Percentiles rank a stretch among this genome's conserved stretches.
These are phyloP conservation scores for Termitomyces sp. DNA, from an alignment of 1,284 basidiomycete species.

Conservation along the genomic window DNA sequence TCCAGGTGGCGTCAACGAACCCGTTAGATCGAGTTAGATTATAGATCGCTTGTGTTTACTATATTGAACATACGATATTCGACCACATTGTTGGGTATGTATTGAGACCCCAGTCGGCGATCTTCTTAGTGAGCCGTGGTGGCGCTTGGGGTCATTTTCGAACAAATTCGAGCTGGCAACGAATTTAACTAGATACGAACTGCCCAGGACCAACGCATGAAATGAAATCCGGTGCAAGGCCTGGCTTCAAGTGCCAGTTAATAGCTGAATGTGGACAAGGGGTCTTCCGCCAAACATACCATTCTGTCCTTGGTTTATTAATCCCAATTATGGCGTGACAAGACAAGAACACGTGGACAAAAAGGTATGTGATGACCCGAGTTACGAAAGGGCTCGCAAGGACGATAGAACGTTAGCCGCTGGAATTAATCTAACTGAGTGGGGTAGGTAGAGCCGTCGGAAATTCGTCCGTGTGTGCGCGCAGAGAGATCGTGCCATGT, in stretches of 20 bases:
- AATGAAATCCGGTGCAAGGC: no score
- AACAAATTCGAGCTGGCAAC: neutral
- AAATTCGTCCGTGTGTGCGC: no score
- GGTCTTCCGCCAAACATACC: neutral
- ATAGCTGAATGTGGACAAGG: no score
- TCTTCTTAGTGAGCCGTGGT: neutral
- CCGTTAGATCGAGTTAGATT: constrained; percentile 21
- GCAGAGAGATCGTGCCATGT: neutral
- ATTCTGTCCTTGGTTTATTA: neutral
- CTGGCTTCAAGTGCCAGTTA: no score
- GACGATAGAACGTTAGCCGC: neutral
- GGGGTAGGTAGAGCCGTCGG: neutral
- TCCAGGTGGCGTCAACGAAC: constrained; percentile 17
- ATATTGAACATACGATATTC: constrained; percentile 39
- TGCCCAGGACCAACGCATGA: no score
- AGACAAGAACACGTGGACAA: neutral
- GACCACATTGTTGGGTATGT: constrained; percentile 17
- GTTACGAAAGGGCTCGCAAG: neutral
- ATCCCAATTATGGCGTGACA: neutral
- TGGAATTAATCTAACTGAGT: neutral
- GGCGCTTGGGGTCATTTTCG: neutral
- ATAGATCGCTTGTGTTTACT: constrained; percentile 44
- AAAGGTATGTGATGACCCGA: neutral
- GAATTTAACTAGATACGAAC: neutral
- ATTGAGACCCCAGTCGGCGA: neutral